Evolutionary conservation across 2,329 filamentous ascomycete species (phyloP).

Genomic region (Colletotrichum sp.): DNA sequence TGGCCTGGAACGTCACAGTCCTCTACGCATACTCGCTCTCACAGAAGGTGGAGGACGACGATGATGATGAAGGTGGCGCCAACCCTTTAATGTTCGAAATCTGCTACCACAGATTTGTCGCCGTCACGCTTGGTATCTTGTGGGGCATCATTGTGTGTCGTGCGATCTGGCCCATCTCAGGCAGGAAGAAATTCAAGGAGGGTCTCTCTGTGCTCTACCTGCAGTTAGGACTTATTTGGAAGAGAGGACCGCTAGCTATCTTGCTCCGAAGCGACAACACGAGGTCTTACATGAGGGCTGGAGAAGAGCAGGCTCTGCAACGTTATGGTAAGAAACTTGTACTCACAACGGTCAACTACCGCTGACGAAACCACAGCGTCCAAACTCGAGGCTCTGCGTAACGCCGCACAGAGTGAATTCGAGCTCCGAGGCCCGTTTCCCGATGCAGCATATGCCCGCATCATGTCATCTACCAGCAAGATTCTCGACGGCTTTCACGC

Average conservation of each 20-base stretch:
- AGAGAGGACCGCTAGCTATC: conserved; percentile 82
- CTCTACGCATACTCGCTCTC: conserved; percentile 93
- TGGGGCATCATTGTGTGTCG: conserved; percentile 94
- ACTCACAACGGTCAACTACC: no score
- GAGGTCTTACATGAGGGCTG: conserved; percentile 80
- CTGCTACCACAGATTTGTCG: conserved; percentile 82
- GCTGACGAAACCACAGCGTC: conserved; percentile 43
- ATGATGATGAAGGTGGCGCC: conserved; percentile 87
- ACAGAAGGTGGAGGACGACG: conserved; percentile 77
- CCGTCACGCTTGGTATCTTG: conserved; percentile 83
- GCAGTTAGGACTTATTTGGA: conserved; percentile 96
- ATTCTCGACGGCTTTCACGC: conserved; percentile 95
- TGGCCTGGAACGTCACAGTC: conserved; percentile 95
- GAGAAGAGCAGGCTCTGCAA: conserved; percentile 86
- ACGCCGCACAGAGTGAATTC: conserved; percentile 81
- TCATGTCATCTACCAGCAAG: conserved; percentile 79
- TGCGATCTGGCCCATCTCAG: conserved; percentile 92
- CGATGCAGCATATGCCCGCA: conserved; percentile 70
- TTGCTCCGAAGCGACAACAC: conserved; percentile 64
- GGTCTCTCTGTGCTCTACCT: conserved; percentile 91
- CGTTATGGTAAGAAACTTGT: conserved; percentile 59
- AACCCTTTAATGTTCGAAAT: conserved; percentile 89
- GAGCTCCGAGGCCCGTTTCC: conserved; percentile 89
- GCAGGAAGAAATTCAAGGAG: conserved; percentile 84
- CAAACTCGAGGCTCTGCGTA: conserved; percentile 75